Base-by-base conservation (phyloP, 768 basidiomycete species). In the Termitomyces sp. region DNA sequence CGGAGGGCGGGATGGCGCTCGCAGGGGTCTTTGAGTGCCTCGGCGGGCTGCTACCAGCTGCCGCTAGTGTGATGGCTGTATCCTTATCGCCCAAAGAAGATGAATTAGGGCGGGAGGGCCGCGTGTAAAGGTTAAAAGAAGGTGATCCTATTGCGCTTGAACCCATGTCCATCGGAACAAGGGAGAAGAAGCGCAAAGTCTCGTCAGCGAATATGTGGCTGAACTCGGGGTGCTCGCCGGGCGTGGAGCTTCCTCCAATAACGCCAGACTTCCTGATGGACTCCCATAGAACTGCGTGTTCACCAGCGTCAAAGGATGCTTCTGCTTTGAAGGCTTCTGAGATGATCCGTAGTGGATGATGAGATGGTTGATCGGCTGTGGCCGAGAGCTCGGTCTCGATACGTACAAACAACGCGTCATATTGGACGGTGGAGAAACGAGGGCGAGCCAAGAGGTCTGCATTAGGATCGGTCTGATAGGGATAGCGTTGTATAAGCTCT, bases 401-500 rank as follows among this genome's bases (percentile, higher is more conserved):
- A 36, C 81, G 85, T 28, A 92, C 82, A 56, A 83, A 83, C 26
- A 92, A 75, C 0, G 89, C 87, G 55, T 83, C 81, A 55, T 82
- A 78, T 42, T 68, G 73, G 42, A 81, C 80, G 1, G 90, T 91
- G 5, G 88, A 83, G 65, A 91, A 85, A 0, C 80, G 83, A 5
- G 90, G 85, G 8, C 78, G 79, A 3, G 86, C 75, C 16, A 89
- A 75, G 34, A 88, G 75, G 60, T 74, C 71, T 29, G 77, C 65
- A 50, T 77, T 71, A 39, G 68, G 44, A 54, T 61, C 50, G 59
- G 61, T 70, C 56, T 67, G 65, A 66, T 86, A 90, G 5, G 90
- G 90, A 62, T 92, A 92, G 28, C 81, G 70, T 54, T 81, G 77
- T 36, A 91, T 81, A 5, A 92, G 80, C 58, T 91, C 88, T 20